phyloP scores from a whole-genome alignment of 768 basidiomycete genomes.

The Grammothele lineata region DNA sequence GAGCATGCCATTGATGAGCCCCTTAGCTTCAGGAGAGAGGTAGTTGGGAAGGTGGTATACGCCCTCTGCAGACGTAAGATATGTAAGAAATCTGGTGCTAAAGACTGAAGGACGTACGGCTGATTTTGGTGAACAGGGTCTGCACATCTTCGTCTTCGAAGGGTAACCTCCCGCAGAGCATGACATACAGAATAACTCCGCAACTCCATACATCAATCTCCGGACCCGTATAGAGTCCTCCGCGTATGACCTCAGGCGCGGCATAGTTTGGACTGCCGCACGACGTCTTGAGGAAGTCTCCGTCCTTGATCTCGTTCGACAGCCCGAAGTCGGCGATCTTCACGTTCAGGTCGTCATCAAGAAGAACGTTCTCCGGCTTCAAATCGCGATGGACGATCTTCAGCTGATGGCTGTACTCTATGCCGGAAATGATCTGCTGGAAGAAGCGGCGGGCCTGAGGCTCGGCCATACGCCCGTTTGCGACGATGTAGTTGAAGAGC shows the following conservation, averaged over 20 bases:
- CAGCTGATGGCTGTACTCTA: conserved; percentile 94
- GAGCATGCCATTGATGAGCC: conserved; percentile 85
- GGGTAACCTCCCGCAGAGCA: conserved; percentile 91
- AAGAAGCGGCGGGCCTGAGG: conserved; percentile 89
- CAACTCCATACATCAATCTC: conserved; percentile 99
- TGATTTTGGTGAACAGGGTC: conserved; percentile 89
- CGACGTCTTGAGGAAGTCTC: conserved; percentile 94
- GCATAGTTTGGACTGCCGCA: conserved; percentile 99
- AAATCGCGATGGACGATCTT: conserved; percentile 98
- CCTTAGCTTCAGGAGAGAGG: conserved; percentile 71
- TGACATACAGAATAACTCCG: conserved; percentile 98
- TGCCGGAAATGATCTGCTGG: conserved; percentile 96
- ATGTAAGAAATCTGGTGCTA: background rate
- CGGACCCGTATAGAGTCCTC: conserved; percentile 92
- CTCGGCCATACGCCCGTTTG: conserved; percentile 89
- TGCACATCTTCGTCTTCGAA: conserved; percentile 98
- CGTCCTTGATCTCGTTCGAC: conserved; percentile 93
- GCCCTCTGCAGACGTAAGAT: conserved; percentile 53
- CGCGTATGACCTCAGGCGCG: conserved; percentile 95
- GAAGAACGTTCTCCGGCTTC: conserved; percentile 93
- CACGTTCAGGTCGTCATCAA: conserved; percentile 82
- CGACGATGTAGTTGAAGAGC: conserved; percentile 96
- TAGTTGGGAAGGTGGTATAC: conserved; percentile 81
- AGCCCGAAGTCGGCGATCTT: conserved; percentile 99
- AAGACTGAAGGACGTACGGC: conserved; percentile 45